phyloP scores from a whole-genome alignment of 2,329 filamentous ascomycete species.

The Monosporascus sp. region DNA sequence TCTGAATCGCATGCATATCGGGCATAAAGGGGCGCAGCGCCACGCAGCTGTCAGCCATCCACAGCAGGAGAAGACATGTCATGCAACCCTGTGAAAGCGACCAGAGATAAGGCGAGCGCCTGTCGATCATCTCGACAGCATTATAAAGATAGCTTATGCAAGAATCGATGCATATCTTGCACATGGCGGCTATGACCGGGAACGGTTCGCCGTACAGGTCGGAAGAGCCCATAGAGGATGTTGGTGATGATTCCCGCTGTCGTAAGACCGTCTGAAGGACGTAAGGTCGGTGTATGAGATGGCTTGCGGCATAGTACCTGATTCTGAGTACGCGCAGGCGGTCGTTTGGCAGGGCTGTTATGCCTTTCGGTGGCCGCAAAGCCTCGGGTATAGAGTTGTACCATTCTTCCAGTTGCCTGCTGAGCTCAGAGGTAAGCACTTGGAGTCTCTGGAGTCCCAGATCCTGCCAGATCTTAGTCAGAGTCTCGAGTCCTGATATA shows the following conservation, averaged over 20 bases:
- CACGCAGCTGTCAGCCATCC: conserved; percentile 26
- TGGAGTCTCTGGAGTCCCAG: conserved; percentile 25
- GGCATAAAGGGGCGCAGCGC: conserved; percentile 22
- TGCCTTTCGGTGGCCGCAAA: conserved; percentile 48
- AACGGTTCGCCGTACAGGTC: conserved; percentile 18
- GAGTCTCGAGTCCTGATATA: conserved; percentile 12
- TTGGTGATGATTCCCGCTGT: conserved; percentile 16
- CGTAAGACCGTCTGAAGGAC: conserved; percentile 23
- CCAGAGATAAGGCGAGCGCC: conserved; percentile 34
- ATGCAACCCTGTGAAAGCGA: conserved; percentile 30
- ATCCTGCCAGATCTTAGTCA: conserved; percentile 20
- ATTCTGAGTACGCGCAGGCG: conserved; percentile 64
- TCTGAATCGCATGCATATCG: conserved; percentile 23
- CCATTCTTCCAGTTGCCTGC: conserved; percentile 34
- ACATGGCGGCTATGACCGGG: conserved; percentile 28
- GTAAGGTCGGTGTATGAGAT: conserved; percentile 65
- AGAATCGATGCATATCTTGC: conserved; percentile 29
- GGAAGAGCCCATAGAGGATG: conserved; percentile 11
- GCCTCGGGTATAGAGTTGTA: conserved; percentile 31
- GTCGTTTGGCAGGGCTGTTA: conserved; percentile 50
- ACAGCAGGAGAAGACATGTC: conserved; percentile 28
- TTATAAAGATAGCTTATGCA: conserved; percentile 31
- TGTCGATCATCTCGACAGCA: conserved; percentile 29
- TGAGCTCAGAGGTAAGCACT: conserved; percentile 30
- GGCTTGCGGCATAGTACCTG: conserved; percentile 67